Evolutionary conservation across 495 filamentous ascomycete genomes (phyloP).

Genomic region (Copromyces sp.): DNA sequence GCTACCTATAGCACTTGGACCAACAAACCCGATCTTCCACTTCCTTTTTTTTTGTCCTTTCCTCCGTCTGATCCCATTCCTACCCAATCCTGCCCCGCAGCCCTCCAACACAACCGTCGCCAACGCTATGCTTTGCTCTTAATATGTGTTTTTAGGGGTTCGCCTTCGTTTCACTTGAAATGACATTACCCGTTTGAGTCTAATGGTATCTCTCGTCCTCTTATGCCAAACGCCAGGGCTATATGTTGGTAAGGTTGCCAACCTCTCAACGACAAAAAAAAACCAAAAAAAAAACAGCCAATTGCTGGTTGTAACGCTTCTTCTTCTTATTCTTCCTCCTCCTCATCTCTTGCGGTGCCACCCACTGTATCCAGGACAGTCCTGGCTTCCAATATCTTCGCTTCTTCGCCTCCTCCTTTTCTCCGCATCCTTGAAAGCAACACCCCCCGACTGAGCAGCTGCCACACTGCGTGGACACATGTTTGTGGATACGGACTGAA

Average conservation of each 20-base stretch:
- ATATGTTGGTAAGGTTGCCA: neutral
- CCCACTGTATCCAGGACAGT: neutral
- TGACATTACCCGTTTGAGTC: neutral
- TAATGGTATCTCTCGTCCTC: neutral
- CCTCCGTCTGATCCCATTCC: neutral
- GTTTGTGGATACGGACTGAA: neutral
- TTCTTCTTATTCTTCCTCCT: neutral
- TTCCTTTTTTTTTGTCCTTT: neutral
- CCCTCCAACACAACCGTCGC: neutral
- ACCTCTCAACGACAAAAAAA: neutral
- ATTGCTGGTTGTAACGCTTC: neutral
- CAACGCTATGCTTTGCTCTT: neutral
- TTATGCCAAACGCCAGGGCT: neutral
- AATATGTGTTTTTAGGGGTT: neutral
- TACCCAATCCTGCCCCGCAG: neutral
- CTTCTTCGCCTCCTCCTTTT: neutral
- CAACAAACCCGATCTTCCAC: neutral
- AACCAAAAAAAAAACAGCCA: neutral
- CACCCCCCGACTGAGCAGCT: neutral
- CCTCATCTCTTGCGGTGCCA: neutral
- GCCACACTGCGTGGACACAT: neutral
- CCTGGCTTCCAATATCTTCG: neutral
- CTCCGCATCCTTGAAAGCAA: neutral
- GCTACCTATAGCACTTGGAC: neutral
- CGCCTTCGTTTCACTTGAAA: neutral